Base-by-base conservation (phyloP, 2,329 filamentous ascomycete genomes). In the Didymella segeticola region DNA sequence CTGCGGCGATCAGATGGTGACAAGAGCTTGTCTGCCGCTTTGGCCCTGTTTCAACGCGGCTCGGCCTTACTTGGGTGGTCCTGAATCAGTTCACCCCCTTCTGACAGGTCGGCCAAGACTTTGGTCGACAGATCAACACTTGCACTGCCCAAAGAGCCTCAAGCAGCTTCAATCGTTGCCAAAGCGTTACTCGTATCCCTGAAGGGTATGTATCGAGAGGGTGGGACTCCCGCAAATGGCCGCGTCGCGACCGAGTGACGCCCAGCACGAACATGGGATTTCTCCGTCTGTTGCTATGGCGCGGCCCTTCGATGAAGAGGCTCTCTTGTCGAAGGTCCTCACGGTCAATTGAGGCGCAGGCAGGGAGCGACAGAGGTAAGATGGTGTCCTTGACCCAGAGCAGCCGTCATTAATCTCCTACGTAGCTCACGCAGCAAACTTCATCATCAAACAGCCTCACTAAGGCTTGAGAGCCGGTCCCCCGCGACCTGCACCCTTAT, bases 171-270 rank as follows among this genome's bases (percentile, higher is more conserved):
- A 36, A 46, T 27, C 33, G 41, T 4, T 42, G 29, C 45, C 39
- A 49, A 54, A 45, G 34, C 51, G 51, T 20, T 19, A 20, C 25
- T 42, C n/a, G 27, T 29, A 45, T 38, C 41, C 45, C 41, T 54
- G 26, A 14, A 46, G 39, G 41, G 22, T 41, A 36, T 49, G 39
- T 49, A 31, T 54, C 45, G 51, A 49, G 46, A 49, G 38, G 27
- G 51, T 49, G 51, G 51, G 45, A 41, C 36, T 38, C 39, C 39
- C 43, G 45, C 19, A 54, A 43, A 48, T 48, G 51, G 41, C 45
- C 51, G 26, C 33, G 22, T 26, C 31, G 38, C 37, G 43, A 48
- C 45, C 51, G 33, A 34, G 31, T 41, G 20, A 33, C 41, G 31
- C 22, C 31, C 43, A 30, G 38, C 15, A n/a, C n/a, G 41, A 15